Evolutionary conservation across 805 yeast species (phyloP).

Genomic region (Ogataea trehaloabstinens): DNA sequence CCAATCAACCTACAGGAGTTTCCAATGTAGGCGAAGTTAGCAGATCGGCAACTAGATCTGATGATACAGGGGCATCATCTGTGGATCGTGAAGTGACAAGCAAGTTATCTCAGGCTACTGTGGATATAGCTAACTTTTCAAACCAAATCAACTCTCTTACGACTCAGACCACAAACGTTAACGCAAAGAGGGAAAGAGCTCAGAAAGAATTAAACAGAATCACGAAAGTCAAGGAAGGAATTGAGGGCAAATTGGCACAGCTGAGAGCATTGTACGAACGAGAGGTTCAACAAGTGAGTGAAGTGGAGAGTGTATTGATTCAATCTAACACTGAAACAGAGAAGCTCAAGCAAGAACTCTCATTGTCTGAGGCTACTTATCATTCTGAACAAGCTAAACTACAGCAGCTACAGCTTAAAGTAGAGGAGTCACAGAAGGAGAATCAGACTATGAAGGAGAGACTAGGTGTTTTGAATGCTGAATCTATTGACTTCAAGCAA

Average conservation of each 20-base stretch:
- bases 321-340: constrained; percentile 66
- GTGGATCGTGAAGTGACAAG: constrained; percentile 55
- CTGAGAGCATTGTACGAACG: constrained; percentile 71
- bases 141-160: constrained; percentile 80
- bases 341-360: constrained; percentile 65
- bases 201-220: constrained; percentile 74
- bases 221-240: constrained; percentile 63
- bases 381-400: constrained; percentile 67
- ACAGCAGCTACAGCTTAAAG: constrained; percentile 54
- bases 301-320: constrained; percentile 62
- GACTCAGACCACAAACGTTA: constrained; percentile 66
- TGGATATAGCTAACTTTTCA: constrained; percentile 83
- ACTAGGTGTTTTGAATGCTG: constrained; percentile 64
- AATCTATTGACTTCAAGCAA: constrained; percentile 55
- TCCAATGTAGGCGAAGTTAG: constrained; percentile 7
- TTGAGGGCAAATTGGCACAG: constrained; percentile 65
- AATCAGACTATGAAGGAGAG: constrained; percentile 66
- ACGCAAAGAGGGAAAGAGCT: constrained; percentile 69
- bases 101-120: constrained; percentile 71
- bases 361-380: constrained; percentile 74
- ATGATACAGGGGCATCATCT: constrained; percentile 39
- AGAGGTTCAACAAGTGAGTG: constrained; percentile 73
- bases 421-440: constrained; percentile 67
- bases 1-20: constrained; percentile 17
- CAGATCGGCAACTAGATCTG: constrained; percentile 1